phyloP scores from a whole-genome alignment of 2,329 filamentous ascomycete genomes.

The Macroventuria anomochaeta region DNA sequence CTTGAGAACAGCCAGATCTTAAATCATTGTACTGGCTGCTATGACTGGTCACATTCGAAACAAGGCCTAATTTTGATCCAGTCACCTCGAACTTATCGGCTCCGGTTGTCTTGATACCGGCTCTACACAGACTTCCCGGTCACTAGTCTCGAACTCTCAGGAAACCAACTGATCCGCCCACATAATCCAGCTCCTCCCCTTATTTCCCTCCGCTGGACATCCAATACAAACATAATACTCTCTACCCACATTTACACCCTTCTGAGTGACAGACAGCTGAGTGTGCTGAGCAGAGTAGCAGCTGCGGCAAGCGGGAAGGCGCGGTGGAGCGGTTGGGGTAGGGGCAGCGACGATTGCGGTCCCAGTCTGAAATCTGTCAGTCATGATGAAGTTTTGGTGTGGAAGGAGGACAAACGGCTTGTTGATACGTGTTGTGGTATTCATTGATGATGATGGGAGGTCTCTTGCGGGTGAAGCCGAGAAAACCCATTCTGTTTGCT shows the following conservation, averaged over 20 bases:
- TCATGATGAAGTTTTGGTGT: neutral
- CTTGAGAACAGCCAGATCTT: no score
- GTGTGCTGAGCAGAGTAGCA: constrained; percentile 12
- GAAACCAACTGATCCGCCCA: constrained; percentile 13
- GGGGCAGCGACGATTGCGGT: neutral
- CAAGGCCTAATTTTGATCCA: no score
- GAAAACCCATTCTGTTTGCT: neutral
- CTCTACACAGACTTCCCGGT: no score
- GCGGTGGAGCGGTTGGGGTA: neutral
- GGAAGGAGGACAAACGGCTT: neutral
- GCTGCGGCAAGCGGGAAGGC: constrained; percentile 4
- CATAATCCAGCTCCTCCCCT: constrained; percentile 9
- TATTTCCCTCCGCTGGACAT: neutral
- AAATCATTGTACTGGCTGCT: no score
- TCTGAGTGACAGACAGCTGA: constrained; percentile 1
- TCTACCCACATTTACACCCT: neutral
- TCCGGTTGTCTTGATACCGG: no score
- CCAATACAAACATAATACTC: constrained; percentile 11
- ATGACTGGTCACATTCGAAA: no score
- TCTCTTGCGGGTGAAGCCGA: constrained; percentile 5
- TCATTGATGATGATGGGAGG: constrained; percentile 1
- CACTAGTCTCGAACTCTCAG: no score
- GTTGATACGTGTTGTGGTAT: constrained; percentile 5
- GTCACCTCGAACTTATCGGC: no score
- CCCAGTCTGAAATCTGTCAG: neutral